Base-by-base conservation (phyloP, 2,329 filamentous ascomycete genomes). In the Zasmidium cellare region DNA sequence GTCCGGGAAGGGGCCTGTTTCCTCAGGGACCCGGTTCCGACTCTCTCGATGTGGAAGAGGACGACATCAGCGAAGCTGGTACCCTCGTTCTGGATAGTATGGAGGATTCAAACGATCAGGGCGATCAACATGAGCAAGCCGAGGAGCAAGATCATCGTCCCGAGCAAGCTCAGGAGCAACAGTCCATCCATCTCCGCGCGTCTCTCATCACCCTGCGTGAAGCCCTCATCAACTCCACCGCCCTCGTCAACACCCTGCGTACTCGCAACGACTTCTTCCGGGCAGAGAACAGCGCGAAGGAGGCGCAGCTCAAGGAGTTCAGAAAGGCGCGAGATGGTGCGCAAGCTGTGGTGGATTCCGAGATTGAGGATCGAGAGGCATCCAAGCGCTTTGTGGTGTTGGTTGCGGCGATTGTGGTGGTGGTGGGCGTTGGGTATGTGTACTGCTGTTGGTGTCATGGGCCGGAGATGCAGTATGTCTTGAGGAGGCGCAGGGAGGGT, bases 391-490 rank as follows among this genome's bases (percentile, higher is more conserved):
- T 41, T 14, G 22, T 28, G 22, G 18, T 53, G 31, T 3, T 23
- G 38, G 51, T 28, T 9, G 11, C 28, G 22, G 6, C 11, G 3
- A 3, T 24, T 3, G 3, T 49, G 3, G 20, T 49, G 6, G 22
- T 49, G 9, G 3, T 18, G 7, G 35, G 24, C 6, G 3, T 45
- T 6, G 31, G 5, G 16, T 52, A 52, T 52, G 7, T 18, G 31
- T 44, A 25, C 7, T 49, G 22, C 20, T 16, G 50, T 18, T 52
- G 50, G 31, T 52, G 20, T 19, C 44, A 44, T 23, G 50, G 50
- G 20, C 50, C 50, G 16, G 50, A 52, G 50, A 45, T 52, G 50
- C 11, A 41, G 31, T 52, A 52, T 44, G 31, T 52, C 19, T 20
- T 31, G 35, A 44, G 28, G 22, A 12, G 50, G 9, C 31, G 35